phyloP scores from a whole-genome alignment of 345 rosid genomes.

The Eucalyptus erythrocorys region DNA sequence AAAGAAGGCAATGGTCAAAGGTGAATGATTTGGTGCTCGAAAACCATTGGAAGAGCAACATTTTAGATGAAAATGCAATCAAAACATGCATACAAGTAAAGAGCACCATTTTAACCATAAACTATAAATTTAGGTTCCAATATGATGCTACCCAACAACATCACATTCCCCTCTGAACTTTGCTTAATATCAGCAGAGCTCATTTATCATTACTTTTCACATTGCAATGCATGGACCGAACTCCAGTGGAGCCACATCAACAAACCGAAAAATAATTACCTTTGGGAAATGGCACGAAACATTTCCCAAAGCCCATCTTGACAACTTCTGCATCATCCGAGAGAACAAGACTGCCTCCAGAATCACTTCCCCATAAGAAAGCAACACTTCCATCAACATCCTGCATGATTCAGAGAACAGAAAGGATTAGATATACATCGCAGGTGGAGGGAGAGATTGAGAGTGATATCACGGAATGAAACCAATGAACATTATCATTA shows the following conservation, averaged over 20 bases:
- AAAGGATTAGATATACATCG: neutral
- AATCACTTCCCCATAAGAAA: slow-evolving; percentile 80
- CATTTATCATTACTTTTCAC: neutral
- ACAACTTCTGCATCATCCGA: slow-evolving; percentile 51
- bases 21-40: neutral
- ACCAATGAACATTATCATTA: neutral
- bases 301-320: slow-evolving; percentile 76
- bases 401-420: slow-evolving; percentile 11
- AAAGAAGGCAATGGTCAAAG: neutral
- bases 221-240: neutral
- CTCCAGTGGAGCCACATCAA: neutral
- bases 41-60: neutral
- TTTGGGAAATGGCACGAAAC: slow-evolving; percentile 93
- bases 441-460: neutral
- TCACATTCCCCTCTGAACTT: neutral
- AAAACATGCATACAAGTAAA: neutral
- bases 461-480: neutral
- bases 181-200: neutral
- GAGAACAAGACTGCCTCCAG: slow-evolving; percentile 61
- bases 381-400: slow-evolving; percentile 79
- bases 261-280: slow-evolving; percentile 16
- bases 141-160: neutral
- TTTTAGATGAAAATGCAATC: neutral
- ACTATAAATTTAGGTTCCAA: neutral
- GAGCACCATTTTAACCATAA: neutral